Evolutionary conservation across 805 yeast genomes (phyloP).

Genomic region (Trichomonascus vanleenenianus): DNA sequence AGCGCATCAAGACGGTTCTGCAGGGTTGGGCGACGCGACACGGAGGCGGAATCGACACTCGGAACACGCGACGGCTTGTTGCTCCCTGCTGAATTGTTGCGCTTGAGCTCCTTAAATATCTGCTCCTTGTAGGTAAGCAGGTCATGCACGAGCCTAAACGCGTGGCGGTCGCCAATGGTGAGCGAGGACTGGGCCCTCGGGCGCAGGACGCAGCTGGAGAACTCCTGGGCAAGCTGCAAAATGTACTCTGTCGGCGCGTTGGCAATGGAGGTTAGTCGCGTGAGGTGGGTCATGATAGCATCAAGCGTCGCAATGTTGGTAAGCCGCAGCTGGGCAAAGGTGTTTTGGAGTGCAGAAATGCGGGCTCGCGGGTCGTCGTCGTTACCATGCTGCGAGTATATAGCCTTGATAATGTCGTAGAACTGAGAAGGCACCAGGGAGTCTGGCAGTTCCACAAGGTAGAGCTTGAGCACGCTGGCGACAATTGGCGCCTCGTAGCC

Average conservation of each 20-base stretch:
- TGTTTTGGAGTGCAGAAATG: slow-evolving; percentile 55
- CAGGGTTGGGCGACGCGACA: slow-evolving; percentile 11
- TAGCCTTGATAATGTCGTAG: slow-evolving; percentile 60
- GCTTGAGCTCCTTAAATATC: slow-evolving; percentile 58
- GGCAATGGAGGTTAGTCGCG: slow-evolving; percentile 49
- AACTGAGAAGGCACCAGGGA: slow-evolving; percentile 58
- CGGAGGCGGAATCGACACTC: neutral
- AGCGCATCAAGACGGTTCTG: slow-evolving; percentile 19
- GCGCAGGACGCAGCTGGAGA: slow-evolving; percentile 54
- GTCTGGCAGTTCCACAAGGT: slow-evolving; percentile 72
- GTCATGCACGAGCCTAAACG: slow-evolving; percentile 52
- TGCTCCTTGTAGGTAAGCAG: slow-evolving; percentile 49
- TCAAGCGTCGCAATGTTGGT: slow-evolving; percentile 72
- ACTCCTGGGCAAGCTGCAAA: slow-evolving; percentile 48
- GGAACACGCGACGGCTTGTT: neutral
- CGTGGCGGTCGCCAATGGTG: slow-evolving; percentile 52
- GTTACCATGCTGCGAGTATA: slow-evolving; percentile 47
- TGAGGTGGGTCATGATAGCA: slow-evolving; percentile 70
- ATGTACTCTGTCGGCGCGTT: slow-evolving; percentile 28
- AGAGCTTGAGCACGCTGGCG: slow-evolving; percentile 63
- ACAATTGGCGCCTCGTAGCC: slow-evolving; percentile 47
- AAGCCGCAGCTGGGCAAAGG: slow-evolving; percentile 58
- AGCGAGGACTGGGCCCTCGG: slow-evolving; percentile 40
- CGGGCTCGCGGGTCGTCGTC: slow-evolving; percentile 33
- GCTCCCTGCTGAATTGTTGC: slow-evolving; percentile 17